Evolutionary conservation across 78 protist species (phyloP).

Genomic region (Dictyostelium capitatum): DNA sequence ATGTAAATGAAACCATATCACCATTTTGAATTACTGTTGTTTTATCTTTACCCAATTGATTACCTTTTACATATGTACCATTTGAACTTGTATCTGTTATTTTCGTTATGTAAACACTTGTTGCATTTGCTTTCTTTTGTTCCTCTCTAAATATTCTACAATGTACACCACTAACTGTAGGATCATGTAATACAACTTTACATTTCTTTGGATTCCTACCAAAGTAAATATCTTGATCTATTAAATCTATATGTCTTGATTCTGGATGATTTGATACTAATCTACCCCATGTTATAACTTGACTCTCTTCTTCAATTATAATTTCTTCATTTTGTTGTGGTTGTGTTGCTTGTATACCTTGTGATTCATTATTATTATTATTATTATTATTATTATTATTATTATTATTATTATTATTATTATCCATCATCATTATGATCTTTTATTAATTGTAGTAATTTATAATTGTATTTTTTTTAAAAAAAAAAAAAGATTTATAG

Average conservation of each 20-base stretch:
- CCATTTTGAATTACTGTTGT: slow-evolving; percentile 56
- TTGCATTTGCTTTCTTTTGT: neutral
- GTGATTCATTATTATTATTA: neutral
- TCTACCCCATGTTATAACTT: slow-evolving; percentile 36
- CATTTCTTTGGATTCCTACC: slow-evolving; percentile 57
- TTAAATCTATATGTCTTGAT: slow-evolving; percentile 19
- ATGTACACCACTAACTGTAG: slow-evolving; percentile 69
- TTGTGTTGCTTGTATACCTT: neutral
- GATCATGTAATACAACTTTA: slow-evolving; percentile 17
- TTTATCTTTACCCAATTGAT: slow-evolving; percentile 28
- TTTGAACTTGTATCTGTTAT: slow-evolving; percentile 55
- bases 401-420: too few species aligned
- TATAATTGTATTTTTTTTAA: too few species aligned
- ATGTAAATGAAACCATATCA: slow-evolving; percentile 59
- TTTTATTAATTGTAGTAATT: too few species aligned
- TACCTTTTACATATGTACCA: slow-evolving; percentile 63
- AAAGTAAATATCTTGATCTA: slow-evolving; percentile 13
- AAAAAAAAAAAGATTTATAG: too few species aligned
- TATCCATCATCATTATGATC: too few species aligned
- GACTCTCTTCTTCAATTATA: neutral
- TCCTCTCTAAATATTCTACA: slow-evolving; percentile 18
- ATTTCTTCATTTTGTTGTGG: neutral
- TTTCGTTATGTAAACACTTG: neutral
- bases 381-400: too few species aligned
- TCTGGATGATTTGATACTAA: slow-evolving; percentile 47